Evolutionary conservation across 2,329 filamentous ascomycete genomes (phyloP), one percentile per base, ranked within the genome.

Genomic region (Nakataea oryzae): DNA sequence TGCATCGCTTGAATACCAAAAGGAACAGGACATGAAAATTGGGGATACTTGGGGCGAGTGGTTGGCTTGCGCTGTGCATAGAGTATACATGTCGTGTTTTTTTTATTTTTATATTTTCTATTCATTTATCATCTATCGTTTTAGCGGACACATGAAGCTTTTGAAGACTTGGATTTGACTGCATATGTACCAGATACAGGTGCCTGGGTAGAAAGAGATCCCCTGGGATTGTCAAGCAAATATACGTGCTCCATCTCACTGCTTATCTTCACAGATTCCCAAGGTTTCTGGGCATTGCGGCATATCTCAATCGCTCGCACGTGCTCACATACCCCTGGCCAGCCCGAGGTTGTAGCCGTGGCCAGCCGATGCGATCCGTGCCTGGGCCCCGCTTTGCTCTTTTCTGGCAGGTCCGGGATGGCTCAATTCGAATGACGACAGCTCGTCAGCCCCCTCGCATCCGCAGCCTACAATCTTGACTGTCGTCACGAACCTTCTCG

Each of bases 331-430:
- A 9, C 14, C 12, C 8, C 29, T 30, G 62, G 61, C 63, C 66
- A 68, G 68, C 69, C 75, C 75, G 75, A 76, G 75, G 75, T 74
- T 72, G 71, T 69, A 71, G 70, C 73, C 77, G 77, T 75, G 70
- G 70, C 69, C 78, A 78, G 78, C 78, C 73, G 76, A 74, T 64
- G 72, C 75, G 54, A 56, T 28, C 54, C 41, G 41, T 50, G 41
- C 21, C 41, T 50, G 21, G 41, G 41, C 41, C 41, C 41, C 41
- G 41, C 41, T 21, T 21, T 41, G 12, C 34, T 41, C 34, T 41
- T 47, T 47, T 47, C 41, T 47, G 21, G 6, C 14, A 41, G 14
- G 34, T 3, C 34, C 34, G 41, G n/a, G 41, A 50, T 21, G 41
- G 41, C 41, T n/a, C 41, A 50, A 50, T 50, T 50, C 21, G 41